phyloP scores from a whole-genome alignment of 2,329 filamentous ascomycete species.

The Dothideomycetes sp. region DNA sequence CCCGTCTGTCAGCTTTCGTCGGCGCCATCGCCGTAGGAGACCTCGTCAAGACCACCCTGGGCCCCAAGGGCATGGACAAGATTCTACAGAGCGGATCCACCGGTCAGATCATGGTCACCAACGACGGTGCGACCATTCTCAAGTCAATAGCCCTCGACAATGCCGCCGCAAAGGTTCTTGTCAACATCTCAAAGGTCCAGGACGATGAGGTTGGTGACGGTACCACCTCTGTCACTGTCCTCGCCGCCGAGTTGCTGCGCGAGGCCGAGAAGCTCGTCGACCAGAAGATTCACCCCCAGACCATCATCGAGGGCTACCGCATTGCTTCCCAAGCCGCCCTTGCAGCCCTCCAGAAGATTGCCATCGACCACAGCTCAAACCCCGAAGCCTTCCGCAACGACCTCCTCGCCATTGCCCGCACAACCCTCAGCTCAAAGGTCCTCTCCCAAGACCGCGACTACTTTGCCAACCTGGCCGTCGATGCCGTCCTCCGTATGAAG shows the following conservation, averaged over 20 bases:
- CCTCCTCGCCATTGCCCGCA: conserved; percentile 80
- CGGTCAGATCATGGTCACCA: conserved; percentile 95
- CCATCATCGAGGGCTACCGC: conserved; percentile 97
- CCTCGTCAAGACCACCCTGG: conserved; percentile 91
- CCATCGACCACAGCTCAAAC: conserved; percentile 83
- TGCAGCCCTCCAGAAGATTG: conserved; percentile 69
- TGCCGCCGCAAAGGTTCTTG: conserved; percentile 92
- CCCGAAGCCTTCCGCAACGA: conserved; percentile 80
- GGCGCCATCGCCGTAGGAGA: conserved; percentile 97
- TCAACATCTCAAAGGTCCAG: conserved; percentile 99
- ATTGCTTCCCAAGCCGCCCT: conserved; percentile 90
- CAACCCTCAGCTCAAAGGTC: conserved; percentile 95
- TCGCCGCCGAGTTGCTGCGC: conserved; percentile 87
- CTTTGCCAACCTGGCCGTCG: conserved; percentile 80
- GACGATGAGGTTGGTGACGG: conserved; percentile 98
- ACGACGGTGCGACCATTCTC: conserved; percentile 95
- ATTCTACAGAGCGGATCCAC: conserved; percentile 93
- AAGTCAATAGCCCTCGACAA: conserved; percentile 98
- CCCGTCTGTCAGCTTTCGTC: conserved; percentile 93
- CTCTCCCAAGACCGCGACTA: conserved; percentile 87
- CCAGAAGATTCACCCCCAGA: conserved; percentile 98
- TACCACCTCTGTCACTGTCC: conserved; percentile 92
- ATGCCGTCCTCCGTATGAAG: conserved; percentile 83
- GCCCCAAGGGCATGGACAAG: conserved; percentile 99
- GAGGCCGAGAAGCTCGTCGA: conserved; percentile 96